A percentile compares a stretch with the other conserved stretches of the same genome.
These are phyloP conservation scores for Podospora bellae-mahoneyi DNA, from an alignment of 495 filamentous ascomycete genomes.

Conservation along the genomic window DNA sequence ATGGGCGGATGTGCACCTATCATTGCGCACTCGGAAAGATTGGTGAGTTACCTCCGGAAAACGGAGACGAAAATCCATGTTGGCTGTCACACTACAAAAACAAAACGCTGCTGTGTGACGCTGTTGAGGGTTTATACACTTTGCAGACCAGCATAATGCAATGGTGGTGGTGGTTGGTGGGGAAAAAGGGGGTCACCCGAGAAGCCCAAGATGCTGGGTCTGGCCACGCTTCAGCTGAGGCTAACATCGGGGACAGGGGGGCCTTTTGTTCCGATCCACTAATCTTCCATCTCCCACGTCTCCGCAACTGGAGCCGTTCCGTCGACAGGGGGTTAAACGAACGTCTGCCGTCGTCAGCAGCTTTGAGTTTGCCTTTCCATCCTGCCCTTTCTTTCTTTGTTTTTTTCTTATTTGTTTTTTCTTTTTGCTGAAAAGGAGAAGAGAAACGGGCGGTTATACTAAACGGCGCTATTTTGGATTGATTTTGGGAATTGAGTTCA, in stretches of 20 bases:
- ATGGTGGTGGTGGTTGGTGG: constrained; percentile 2
- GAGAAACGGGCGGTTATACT: background rate
- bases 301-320: background rate
- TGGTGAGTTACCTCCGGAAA: background rate
- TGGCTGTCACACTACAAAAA: background rate
- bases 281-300: background rate
- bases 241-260: background rate
- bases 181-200: background rate
- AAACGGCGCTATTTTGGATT: background rate
- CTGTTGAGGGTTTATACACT: background rate
- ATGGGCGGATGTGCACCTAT: background rate
- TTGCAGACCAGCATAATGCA: too few species aligned
- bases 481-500: background rate
- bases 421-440: background rate
- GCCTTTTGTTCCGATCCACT: background rate
- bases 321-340: background rate
- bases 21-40: background rate
- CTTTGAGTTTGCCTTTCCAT: background rate
- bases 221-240: background rate
- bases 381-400: too few species aligned
- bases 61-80: background rate
- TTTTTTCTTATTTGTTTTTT: background rate
- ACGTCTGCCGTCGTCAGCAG: background rate
- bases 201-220: background rate
- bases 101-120: background rate